A percentile compares a stretch with the other conserved stretches of the same genome.
Conservation (phyloP, 2,329 filamentous ascomycete genomes). For the Monilinia fructicola region DNA sequence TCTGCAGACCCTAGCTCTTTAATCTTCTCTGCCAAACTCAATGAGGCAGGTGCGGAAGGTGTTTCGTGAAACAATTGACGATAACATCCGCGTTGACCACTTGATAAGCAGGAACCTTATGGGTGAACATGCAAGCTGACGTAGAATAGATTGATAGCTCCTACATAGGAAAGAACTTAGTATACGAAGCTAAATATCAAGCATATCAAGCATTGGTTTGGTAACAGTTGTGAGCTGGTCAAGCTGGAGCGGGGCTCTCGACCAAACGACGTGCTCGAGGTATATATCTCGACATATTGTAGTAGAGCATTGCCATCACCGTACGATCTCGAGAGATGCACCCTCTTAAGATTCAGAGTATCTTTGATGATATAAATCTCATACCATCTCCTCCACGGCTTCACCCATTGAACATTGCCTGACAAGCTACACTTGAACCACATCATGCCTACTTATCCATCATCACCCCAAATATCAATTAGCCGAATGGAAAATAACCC, state of each 20-base stretch:
- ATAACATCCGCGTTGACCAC: background rate
- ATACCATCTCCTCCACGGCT: too few species aligned
- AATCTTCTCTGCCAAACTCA: background rate
- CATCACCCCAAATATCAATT: too few species aligned
- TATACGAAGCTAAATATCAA: background rate
- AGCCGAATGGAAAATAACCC: too few species aligned
- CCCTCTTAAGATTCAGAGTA: too few species aligned
- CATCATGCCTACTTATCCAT: too few species aligned
- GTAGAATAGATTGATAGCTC: constrained; percentile 14
- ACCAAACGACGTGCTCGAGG: constrained; percentile 4
- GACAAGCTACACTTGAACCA: too few species aligned
- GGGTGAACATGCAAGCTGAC: constrained; percentile 10
- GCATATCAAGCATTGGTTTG: background rate
- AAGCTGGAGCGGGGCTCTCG: background rate
- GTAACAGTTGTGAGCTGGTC: constrained; percentile 12
- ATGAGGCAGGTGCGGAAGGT: constrained; percentile 15
- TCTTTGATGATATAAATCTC: too few species aligned
- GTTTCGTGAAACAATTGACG: background rate
- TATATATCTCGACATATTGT: constrained; percentile 2
- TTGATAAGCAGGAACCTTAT: constrained; percentile 11
- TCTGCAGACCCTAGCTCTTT: constrained; percentile 21
- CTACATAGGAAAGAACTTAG: constrained; percentile 13
- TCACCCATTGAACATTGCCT: too few species aligned
- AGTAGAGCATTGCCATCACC: background rate
- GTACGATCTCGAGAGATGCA: too few species aligned